A percentile compares a stretch with the other conserved stretches of the same genome.
These are phyloP conservation scores for Diaporthe velutina DNA, from an alignment of 2,329 filamentous ascomycete species.

Conservation along the genomic window DNA sequence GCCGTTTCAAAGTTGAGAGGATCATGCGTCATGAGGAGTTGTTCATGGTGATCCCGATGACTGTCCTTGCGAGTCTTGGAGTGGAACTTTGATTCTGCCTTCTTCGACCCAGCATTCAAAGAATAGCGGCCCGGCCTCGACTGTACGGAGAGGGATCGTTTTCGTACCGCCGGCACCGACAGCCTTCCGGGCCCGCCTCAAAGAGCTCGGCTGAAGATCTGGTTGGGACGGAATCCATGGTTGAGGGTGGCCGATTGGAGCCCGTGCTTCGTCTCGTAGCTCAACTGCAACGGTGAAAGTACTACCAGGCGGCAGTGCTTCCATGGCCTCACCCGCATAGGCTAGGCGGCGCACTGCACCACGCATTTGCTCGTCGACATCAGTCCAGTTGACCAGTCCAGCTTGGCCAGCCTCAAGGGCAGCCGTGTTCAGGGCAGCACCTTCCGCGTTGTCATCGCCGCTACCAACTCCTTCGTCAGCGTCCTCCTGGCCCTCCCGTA, in stretches of 20 bases:
- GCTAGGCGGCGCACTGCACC: slow-evolving; percentile 75
- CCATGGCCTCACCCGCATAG: slow-evolving; percentile 69
- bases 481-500: slow-evolving; percentile 40
- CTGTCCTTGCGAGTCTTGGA: slow-evolving; percentile 19
- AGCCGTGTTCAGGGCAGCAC: slow-evolving; percentile 26
- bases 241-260: slow-evolving; percentile 72
- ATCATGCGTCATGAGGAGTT: not conserved
- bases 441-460: slow-evolving; percentile 32
- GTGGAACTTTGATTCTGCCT: slow-evolving; percentile 57
- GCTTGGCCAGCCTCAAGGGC: slow-evolving; percentile 36
- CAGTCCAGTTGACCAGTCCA: slow-evolving; percentile 60
- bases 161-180: slow-evolving; percentile 53
- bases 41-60: slow-evolving; percentile 22
- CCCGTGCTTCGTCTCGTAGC: slow-evolving; percentile 70
- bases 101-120: slow-evolving; percentile 77
- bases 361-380: slow-evolving; percentile 80
- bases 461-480: slow-evolving; percentile 40
- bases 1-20: not conserved
- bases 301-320: slow-evolving; percentile 71
- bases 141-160: slow-evolving; percentile 65
- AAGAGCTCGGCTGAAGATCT: slow-evolving; percentile 57
- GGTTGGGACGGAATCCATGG: slow-evolving; percentile 71
- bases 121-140: slow-evolving; percentile 71
- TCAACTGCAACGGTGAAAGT: slow-evolving; percentile 85
- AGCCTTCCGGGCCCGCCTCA: slow-evolving; percentile 48